A percentile compares a stretch with the other conserved stretches of the same genome.
phyloP scores from a whole-genome alignment of 1,284 basidiomycete genomes.

The Puccinia brachypodii region DNA sequence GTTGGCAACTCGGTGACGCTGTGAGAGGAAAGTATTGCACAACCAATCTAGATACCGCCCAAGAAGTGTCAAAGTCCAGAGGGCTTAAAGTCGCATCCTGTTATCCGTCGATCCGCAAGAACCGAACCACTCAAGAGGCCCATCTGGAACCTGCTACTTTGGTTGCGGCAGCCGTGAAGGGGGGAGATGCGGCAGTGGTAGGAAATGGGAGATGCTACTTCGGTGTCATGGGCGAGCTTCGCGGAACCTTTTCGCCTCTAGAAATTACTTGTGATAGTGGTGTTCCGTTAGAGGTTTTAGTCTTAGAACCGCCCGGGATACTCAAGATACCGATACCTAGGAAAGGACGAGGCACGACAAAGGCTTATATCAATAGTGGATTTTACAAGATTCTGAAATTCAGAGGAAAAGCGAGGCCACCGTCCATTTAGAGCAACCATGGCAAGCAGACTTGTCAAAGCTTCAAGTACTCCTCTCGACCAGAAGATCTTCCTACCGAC shows the following conservation, averaged over 20 bases:
- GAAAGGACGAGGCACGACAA: not conserved
- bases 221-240: not conserved
- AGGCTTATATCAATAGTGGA: not conserved
- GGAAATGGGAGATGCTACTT: constrained; percentile 12
- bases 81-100: not conserved
- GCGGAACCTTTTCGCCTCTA: not conserved
- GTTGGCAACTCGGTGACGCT: constrained; percentile 3
- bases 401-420: not conserved
- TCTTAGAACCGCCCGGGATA: not conserved
- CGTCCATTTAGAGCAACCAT: constrained; percentile 9
- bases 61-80: constrained; percentile 6
- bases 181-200: constrained; percentile 11
- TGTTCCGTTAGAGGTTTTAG: not conserved
- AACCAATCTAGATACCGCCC: constrained; percentile 3
- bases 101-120: not conserved
- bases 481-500: not conserved
- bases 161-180: not conserved
- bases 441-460: not conserved
- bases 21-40: constrained; percentile 19
- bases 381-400: not conserved
- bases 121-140: not conserved
- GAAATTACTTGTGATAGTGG: constrained; percentile 1
- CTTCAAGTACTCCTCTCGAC: constrained; percentile 15
- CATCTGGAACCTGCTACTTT: constrained; percentile 10
- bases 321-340: constrained; percentile 19